Evolutionary conservation across 192 early-diverging fungal species (phyloP).

Genomic region (Thoreauomyces humboldtii): DNA sequence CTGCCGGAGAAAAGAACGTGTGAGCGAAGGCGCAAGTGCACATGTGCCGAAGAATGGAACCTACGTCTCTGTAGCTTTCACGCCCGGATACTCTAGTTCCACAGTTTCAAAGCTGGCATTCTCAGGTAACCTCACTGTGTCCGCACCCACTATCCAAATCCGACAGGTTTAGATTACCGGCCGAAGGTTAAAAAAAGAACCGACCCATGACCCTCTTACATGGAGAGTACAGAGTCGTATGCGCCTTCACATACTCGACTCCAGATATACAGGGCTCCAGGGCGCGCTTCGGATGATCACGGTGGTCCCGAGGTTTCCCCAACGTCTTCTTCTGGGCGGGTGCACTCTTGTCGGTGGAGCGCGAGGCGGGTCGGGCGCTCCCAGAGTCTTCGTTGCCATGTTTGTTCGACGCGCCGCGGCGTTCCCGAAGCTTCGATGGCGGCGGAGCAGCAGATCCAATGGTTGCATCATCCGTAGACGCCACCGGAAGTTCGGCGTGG

Average conservation of each 20-base stretch:
- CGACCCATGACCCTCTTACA: background rate
- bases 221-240: constrained; percentile 5
- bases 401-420: background rate
- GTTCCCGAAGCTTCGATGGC: background rate
- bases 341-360: too few species aligned
- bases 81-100: constrained; percentile 43
- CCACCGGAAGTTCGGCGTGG: background rate
- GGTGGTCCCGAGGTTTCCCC: constrained; percentile 5
- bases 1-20: constrained; percentile 16
- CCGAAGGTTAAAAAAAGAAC: background rate
- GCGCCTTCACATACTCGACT: background rate
- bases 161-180: background rate
- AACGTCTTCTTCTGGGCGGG: background rate
- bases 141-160: background rate
- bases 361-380: background rate
- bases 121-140: background rate
- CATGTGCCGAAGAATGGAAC: background rate
- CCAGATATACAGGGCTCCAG: constrained; percentile 26
- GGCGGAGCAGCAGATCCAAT: background rate
- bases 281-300: constrained; percentile 23
- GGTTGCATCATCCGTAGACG: background rate
- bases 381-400: background rate
- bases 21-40: background rate
- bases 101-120: constrained; percentile 20
- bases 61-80: constrained; percentile 36